Evolutionary conservation across 2,329 filamentous ascomycete species (phyloP), one percentile per base, ranked within the genome.

Genomic region (Verruconis gallopava): DNA sequence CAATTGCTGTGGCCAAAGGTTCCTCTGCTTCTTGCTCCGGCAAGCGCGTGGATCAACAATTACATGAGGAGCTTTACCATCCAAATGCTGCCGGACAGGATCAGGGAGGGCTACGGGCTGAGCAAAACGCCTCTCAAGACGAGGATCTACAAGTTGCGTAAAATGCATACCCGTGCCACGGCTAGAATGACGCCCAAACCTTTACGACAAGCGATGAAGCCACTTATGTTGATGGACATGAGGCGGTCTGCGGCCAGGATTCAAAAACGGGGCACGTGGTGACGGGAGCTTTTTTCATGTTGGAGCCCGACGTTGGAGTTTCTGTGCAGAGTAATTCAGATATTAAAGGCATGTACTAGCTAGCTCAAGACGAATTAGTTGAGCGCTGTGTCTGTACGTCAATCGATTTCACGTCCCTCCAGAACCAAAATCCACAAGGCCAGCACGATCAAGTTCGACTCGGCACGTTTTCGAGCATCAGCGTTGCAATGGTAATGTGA

Each of bases 1-100:
- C 50, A 51, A 32, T 47, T 58, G 9, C 37, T 56, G 17, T 54
- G 50, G 20, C 52, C 51, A 4, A 45, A 50, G 19, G 44, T 53
- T n/a, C 55, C 54, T 2, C 37, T 48, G n/a, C 46, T 47, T 37
- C 11, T 52, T n/a, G 44, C 47, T n/a, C 40, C 49, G 14, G 41
- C 49, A 21, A 48, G 50, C 44, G 50, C 52, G 0, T 33, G 30
- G 14, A 41, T 54, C 13, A 48, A 49, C 5, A 25, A 51, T 15
- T 41, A 44, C 25, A 54, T 51, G 3, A 49, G 50, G 5, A 44
- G 49, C 20, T 37, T 45, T 40, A 30, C 25, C 25, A 30, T 30
- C 25, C 25, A 30, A n/a, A 30, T 30, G 25, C 49, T 55, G 15
- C 47, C 55, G 1, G 44, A 44, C 36, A 43, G 51, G 21, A 47